Evolutionary conservation across 129 eudicot species (phyloP).

Genomic region (Calendula officinalis): DNA sequence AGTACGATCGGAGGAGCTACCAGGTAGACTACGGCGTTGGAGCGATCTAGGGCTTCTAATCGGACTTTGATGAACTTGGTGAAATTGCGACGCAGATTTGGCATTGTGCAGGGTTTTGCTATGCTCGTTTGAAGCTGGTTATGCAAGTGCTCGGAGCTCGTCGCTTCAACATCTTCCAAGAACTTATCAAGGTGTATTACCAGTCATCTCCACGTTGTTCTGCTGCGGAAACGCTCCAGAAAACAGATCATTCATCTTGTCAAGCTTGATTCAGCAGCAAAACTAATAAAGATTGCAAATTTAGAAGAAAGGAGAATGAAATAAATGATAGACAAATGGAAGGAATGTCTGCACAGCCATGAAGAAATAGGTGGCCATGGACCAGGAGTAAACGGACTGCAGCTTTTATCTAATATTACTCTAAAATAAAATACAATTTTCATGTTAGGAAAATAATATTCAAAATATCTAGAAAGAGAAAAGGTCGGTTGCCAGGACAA

Average conservation of each 20-base stretch:
- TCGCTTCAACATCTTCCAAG: constrained; percentile 69
- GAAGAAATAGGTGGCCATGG: constrained; percentile 23
- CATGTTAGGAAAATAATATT: too few species aligned
- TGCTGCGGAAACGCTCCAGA: constrained; percentile 58
- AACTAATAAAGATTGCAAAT: not conserved
- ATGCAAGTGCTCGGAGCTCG: constrained; percentile 55
- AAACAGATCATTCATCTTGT: constrained; percentile 69
- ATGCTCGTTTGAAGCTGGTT: constrained; percentile 59
- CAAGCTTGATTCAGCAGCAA: not conserved
- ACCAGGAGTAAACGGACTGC: constrained; percentile 21
- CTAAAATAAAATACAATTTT: too few species aligned
- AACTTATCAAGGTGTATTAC: constrained; percentile 54
- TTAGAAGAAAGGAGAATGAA: not conserved
- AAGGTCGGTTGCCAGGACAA: too few species aligned
- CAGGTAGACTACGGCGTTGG: constrained; percentile 68
- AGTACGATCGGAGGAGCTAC: constrained; percentile 76
- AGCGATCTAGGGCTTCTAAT: constrained; percentile 60
- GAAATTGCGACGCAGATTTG: constrained; percentile 48
- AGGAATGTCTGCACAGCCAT: not conserved
- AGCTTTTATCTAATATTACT: not conserved
- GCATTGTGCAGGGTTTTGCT: constrained; percentile 78
- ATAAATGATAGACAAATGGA: constrained; percentile 1
- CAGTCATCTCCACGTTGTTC: constrained; percentile 45
- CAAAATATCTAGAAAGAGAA: too few species aligned
- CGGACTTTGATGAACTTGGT: constrained; percentile 58